These are phyloP conservation scores for Aspergillus uvarum DNA, from an alignment of 2,329 filamentous ascomycete species.

Conservation along the genomic window DNA sequence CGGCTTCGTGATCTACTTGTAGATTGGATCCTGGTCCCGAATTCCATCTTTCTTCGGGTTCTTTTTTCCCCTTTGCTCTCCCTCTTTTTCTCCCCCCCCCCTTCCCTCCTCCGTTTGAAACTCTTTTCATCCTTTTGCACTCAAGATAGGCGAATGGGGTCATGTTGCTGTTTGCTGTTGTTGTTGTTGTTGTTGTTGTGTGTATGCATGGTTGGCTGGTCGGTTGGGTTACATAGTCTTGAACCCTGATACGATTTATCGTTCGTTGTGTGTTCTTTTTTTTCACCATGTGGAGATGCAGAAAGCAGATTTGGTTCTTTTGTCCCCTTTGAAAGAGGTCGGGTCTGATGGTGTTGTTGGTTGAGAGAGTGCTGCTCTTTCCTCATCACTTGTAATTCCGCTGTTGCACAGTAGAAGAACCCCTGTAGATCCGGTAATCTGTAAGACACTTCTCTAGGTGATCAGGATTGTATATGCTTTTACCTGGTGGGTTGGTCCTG, in stretches of 20 bases:
- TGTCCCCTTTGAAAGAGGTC: no score
- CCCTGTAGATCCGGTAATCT: no score
- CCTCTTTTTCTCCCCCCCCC: no score
- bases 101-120: no score
- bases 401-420: no score
- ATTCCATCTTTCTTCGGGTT: slow-evolving; percentile 23
- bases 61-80: slow-evolving; percentile 13
- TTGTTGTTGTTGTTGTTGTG: slow-evolving; percentile 8
- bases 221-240: not conserved
- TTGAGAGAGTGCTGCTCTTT: no score
- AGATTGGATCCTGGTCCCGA: slow-evolving; percentile 21
- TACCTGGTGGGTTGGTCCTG: no score
- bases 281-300: not conserved
- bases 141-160: slow-evolving; percentile 29
- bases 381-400: no score
- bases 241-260: not conserved
- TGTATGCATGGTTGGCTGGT: not conserved
- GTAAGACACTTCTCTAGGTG: no score
- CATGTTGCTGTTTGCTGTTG: slow-evolving; percentile 14
- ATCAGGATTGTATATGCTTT: no score
- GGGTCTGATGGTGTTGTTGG: no score
- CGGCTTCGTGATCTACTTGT: slow-evolving; percentile 4
- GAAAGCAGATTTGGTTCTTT: not conserved
- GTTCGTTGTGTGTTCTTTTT: not conserved
- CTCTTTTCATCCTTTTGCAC: not conserved